phyloP scores from a whole-genome alignment of 176 grass and related monocot species.

The Miscanthus lutarioriparius region DNA sequence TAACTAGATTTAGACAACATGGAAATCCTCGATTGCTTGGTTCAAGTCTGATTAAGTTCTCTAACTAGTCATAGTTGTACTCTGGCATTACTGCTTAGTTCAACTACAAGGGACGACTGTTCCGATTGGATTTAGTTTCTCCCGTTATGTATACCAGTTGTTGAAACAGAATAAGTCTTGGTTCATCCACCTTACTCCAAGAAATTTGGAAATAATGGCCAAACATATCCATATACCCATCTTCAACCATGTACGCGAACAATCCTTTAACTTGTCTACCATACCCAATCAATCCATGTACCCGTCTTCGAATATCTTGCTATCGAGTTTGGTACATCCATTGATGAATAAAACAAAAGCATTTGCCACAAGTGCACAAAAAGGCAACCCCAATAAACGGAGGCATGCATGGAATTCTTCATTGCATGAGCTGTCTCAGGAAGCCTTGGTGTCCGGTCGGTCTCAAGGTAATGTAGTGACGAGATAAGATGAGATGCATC shows the following conservation, averaged over 20 bases:
- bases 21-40: not conserved
- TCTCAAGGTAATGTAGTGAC: not conserved
- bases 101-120: not conserved
- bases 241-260: too few relatives aligned
- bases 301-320: not conserved
- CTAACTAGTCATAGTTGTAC: not conserved
- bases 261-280: too few relatives aligned
- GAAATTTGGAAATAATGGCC: not conserved
- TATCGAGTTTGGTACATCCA: not conserved
- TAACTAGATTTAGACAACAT: not conserved
- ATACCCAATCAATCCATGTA: not conserved
- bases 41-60: not conserved
- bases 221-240: too few relatives aligned
- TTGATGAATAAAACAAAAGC: not conserved
- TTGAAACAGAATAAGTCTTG: not conserved
- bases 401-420: not conserved
- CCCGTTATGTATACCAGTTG: not conserved
- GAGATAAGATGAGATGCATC: not conserved
- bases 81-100: not conserved
- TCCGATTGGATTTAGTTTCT: not conserved
- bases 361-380: not conserved
- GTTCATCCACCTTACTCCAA: not conserved
- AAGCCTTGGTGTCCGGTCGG: not conserved
- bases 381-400: not conserved
- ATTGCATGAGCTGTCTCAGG: not conserved